A percentile compares a stretch with the other conserved stretches of the same genome.
These are phyloP conservation scores for Ramularia endophylla DNA, from an alignment of 2,329 filamentous ascomycete species.

Conservation along the genomic window DNA sequence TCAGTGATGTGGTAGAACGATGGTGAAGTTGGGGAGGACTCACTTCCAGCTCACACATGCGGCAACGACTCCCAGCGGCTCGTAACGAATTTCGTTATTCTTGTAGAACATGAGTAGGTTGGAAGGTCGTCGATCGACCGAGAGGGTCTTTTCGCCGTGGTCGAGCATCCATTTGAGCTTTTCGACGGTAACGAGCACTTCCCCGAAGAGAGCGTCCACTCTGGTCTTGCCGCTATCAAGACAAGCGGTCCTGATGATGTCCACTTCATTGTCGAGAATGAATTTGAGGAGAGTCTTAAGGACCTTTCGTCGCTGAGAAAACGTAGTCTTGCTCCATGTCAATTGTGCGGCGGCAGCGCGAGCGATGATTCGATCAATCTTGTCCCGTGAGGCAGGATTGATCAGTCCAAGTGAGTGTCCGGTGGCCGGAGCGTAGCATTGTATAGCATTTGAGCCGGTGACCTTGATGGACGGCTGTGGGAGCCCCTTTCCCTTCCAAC, in stretches of 20 bases:
- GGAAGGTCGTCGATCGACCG: conserved; percentile 67
- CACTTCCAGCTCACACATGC: conserved; percentile 98
- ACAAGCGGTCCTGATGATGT: conserved; percentile 78
- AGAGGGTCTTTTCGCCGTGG: conserved; percentile 78
- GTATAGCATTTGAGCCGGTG: conserved; percentile 61
- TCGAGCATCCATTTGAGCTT: conserved; percentile 91
- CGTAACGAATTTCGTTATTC: conserved; percentile 81
- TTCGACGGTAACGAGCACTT: conserved; percentile 89
- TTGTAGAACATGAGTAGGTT: conserved; percentile 96
- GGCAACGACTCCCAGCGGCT: conserved; percentile 86
- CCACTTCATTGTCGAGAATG: conserved; percentile 81
- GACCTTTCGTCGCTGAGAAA: conserved; percentile 70
- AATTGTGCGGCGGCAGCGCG: conserved; percentile 68
- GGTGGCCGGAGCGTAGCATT: conserved; percentile 86
- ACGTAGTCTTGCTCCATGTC: conserved; percentile 71
- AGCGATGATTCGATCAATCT: conserved; percentile 72
- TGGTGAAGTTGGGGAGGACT: conserved; percentile 15
- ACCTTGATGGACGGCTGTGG: conserved; percentile 58
- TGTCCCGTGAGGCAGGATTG: conserved; percentile 68
- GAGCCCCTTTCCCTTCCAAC: conserved; percentile 52
- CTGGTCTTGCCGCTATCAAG: conserved; percentile 95
- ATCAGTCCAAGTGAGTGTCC: conserved; percentile 74
- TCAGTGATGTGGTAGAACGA: conserved; percentile 3
- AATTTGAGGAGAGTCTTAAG: conserved; percentile 75
- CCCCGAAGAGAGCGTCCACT: conserved; percentile 87